Evolutionary conservation across 768 basidiomycete genomes (phyloP), one percentile per base, ranked within the genome.

Genomic region (Serendipita indica): DNA sequence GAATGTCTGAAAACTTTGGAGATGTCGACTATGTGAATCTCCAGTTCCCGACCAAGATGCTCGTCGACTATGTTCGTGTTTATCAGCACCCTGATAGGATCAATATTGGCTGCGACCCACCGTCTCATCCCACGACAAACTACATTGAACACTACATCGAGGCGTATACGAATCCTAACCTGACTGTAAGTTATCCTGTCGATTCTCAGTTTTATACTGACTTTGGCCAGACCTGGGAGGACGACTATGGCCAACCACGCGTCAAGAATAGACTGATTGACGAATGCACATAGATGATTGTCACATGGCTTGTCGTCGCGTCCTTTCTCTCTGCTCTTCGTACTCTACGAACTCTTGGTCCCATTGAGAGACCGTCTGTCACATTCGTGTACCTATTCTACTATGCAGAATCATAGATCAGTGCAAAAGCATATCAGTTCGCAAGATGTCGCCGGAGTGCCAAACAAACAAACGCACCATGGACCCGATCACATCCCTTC

Each of bases 31-130:
- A 88, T 54, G 69, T 77, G 16, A 74, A 84, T 60, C 72, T 94
- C 20, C 72, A 71, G 16, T 91, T 89, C 72, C 90, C 91, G 5
- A 69, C 82, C 66, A 72, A 68, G 16, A 83, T 96, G 87, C 74
- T 72, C 49, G 74, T 94, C 39, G 89, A 96, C 67, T 96, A 84
- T 72, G 80, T 97, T 58, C 80, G 93, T 22, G 87, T 98, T 5
- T 98, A 96, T 69, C 93, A 96, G 67, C 80, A 80, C 2, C 72
- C 76, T 65, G 69, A 79, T 62, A 67, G 75, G 30, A 74, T 80
- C 60, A 93, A 91, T 67, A 75, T 89, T 57, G 91, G 92, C 14
- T 97, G 92, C 67, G 83, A 87, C 67, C 92, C 92, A 12, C 66
- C 71, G 43, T 77, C 79, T 41, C 85, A 78, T 68, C 92, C 94